Evolutionary conservation across 192 early-diverging fungal genomes (phyloP).

Genomic region (Entomortierella lignicola): DNA sequence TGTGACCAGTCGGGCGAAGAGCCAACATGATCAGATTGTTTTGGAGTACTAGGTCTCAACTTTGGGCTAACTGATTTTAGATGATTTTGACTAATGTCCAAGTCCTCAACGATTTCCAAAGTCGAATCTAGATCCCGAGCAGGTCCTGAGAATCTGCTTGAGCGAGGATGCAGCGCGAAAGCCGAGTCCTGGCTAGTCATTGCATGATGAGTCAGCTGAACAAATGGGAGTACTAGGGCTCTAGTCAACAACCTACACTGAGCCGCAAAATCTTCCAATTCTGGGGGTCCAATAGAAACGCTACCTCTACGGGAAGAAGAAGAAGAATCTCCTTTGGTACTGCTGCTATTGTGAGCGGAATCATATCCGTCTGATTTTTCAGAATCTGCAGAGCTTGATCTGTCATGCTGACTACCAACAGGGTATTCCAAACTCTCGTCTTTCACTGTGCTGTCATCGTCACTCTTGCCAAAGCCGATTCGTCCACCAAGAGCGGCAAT

Average conservation of each 20-base stretch:
- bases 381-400: neutral
- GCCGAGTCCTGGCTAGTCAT: conserved; percentile 55
- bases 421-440: neutral
- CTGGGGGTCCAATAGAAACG: conserved; percentile 28
- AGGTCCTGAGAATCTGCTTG: conserved; percentile 1
- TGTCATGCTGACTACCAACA: neutral
- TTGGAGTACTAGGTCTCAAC: neutral
- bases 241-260: conserved; percentile 56
- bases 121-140: conserved; percentile 12
- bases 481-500: conserved; percentile 36
- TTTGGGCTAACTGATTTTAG: conserved; percentile 2
- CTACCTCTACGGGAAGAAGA: conserved; percentile 18
- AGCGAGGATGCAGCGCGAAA: conserved; percentile 17
- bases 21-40: neutral
- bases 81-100: neutral
- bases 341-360: neutral
- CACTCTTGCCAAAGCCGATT: conserved; percentile 23
- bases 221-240: conserved; percentile 56
- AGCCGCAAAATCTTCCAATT: conserved; percentile 56
- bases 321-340: neutral
- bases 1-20: neutral
- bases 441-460: neutral
- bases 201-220: conserved; percentile 55
- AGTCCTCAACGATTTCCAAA: conserved; percentile 14
- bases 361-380: neutral